These are phyloP conservation scores for Lumnitzera littorea DNA, from an alignment of 345 rosid species.

Conservation along the genomic window DNA sequence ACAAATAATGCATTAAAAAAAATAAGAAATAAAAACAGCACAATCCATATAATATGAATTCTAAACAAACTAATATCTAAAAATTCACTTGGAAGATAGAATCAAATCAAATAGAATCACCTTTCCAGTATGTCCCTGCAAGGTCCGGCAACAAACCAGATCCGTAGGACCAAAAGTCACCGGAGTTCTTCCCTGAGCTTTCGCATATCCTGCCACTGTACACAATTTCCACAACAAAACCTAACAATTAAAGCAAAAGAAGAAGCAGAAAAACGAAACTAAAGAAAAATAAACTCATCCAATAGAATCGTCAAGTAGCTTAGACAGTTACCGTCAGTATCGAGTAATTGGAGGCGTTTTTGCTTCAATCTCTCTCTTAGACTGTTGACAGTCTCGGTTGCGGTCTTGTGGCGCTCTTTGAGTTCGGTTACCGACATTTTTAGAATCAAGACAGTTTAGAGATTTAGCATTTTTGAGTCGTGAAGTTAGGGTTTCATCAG, in stretches of 20 bases:
- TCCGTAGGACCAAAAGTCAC: conserved; percentile 81
- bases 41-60: no score
- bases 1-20: no score
- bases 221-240: conserved; percentile 11
- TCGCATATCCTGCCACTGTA: conserved; percentile 67
- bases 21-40: no score
- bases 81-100: neutral
- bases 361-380: conserved; percentile 72
- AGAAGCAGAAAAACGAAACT: neutral
- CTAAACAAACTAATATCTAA: no score
- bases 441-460: neutral
- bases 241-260: conserved; percentile 1
- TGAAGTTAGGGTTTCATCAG: neutral
- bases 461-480: neutral
- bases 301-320: neutral
- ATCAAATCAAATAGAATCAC: conserved; percentile 19
- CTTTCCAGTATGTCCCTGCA: conserved; percentile 97
- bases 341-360: conserved; percentile 73
- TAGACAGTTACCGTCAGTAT: conserved; percentile 52
- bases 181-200: conserved; percentile 52
- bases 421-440: conserved; percentile 82
- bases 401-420: conserved; percentile 74
- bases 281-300: neutral
- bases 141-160: conserved; percentile 91
- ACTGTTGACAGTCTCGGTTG: conserved; percentile 52